Evolutionary conservation across 192 early-diverging fungal species (phyloP), one percentile per base, ranked within the genome.

Genomic region (Coemansia sp.): DNA sequence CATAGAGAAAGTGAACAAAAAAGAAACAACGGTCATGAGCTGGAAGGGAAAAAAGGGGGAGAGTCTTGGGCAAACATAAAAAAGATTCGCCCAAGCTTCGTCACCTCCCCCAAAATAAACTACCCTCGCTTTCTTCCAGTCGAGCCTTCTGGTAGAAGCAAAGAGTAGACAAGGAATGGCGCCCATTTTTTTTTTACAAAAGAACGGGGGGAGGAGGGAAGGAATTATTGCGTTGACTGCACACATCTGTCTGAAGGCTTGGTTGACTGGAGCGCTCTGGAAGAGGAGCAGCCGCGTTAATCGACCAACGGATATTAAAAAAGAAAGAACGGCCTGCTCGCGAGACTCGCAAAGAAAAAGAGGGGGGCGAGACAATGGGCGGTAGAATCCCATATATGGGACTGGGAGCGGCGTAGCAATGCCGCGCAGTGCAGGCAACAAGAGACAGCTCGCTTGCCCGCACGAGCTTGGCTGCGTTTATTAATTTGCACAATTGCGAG

Each of bases 401-500:
- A 15, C n/a, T 3, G n/a, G 36, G 17, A 39, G 36, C 36, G 36
- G 36, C 36, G 36, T 39, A 39, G 36, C n/a, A 39, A 39, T 39
- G 36, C 36, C 17, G n/a, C n/a, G n/a, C n/a, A n/a, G n/a, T n/a
- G n/a, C n/a, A n/a, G n/a, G n/a, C n/a, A n/a, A 6, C 19, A 17
- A 39, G 36, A 39, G 36, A 14, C 36, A 17, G 8, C 36, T 17
- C 36, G 15, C n/a, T 35, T 32, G 5, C 8, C 27, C 15, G 45
- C 45, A 47, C 45, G 45, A 47, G 45, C 45, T 39, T 45, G 28
- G 45, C 45, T 30, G 45, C 45, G 45, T 47, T 47, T 47, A 47
- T 47, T 47, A 47, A 47, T 47, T 47, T 26, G n/a, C 26, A 47
- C 45, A 47, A 47, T 47, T n/a, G n/a, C n/a, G n/a, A n/a, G n/a